Conservation (phyloP, 306 rosid species). For the Dicorynia guianensis region DNA sequence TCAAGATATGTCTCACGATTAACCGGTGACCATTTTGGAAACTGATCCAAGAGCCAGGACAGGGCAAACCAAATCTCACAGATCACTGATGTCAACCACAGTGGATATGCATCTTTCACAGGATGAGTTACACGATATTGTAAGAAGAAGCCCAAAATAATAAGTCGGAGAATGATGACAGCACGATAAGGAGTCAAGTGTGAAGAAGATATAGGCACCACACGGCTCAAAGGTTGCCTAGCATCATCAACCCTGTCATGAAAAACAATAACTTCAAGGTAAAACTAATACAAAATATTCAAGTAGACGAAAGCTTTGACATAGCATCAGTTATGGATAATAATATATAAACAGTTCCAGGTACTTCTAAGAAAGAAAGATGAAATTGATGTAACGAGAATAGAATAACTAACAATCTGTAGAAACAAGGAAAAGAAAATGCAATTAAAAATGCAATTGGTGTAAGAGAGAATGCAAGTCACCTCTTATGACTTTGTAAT, state of each 20-base stretch:
- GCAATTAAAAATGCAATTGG: neutral
- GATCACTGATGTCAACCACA: conserved; percentile 94
- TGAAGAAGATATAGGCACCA: conserved; percentile 88
- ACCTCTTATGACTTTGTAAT: neutral
- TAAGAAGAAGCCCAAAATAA: conserved; percentile 90
- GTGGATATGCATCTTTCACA: conserved; percentile 88
- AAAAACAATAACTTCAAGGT: conserved; percentile 31
- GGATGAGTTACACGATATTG: conserved; percentile 98
- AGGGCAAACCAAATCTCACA: conserved; percentile 99
- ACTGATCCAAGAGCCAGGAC: conserved; percentile 99
- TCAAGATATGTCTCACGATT: conserved; percentile 98
- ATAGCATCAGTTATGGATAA: neutral
- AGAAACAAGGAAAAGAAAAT: conserved; percentile 15
- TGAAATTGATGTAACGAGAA: conserved; percentile 11
- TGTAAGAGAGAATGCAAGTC: conserved; percentile 1
- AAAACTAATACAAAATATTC: conserved; percentile 25
- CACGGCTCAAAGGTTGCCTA: conserved; percentile 93
- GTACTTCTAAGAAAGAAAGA: neutral
- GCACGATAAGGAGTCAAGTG: conserved; percentile 93
- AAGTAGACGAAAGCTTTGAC: conserved; percentile 28
- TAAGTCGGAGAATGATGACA: conserved; percentile 90
- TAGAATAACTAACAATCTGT: conserved; percentile 7
- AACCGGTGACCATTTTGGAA: conserved; percentile 96
- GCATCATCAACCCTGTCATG: conserved; percentile 92
- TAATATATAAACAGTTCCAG: neutral